Base-by-base conservation (phyloP, 805 yeast species). In the Danielozyma ontarioensis region DNA sequence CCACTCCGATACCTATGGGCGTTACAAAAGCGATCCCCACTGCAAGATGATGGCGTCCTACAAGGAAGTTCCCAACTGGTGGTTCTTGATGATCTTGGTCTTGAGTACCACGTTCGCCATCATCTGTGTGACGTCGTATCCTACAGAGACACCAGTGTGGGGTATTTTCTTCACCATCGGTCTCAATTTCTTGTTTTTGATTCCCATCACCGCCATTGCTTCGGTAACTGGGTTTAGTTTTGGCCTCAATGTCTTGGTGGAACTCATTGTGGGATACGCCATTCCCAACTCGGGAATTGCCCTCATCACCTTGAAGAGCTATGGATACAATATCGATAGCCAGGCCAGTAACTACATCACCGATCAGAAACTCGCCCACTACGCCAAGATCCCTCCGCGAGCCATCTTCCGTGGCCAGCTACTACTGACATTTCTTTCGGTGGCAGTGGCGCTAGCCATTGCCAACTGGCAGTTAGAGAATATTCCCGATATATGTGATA, bases 11-110 rank as follows among this genome's bases (percentile, higher is more conserved):
- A 28, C 38, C 51, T 6, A 39, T 38, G 25, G 45, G 4, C 43
- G 50, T 10, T 57, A 37, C 26, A 26, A 41, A 4, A 35, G 69
- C 15, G 84, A 79, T 45, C 74, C 80, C 2, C 80, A 75, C 45
- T 68, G 77, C 35, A 61, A 59, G 29, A 74, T 76, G 70, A 77
- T 78, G 80, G 40, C 69, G 28, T 60, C 55, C 35, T 80, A 81
- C 53, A 69, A 69, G 25, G 87, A 81, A 42, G 85, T 79, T 14
- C 93, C 94, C 1, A 83, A 78, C 42, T 77, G 80, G 79, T 80
- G 87, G 85, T 81, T 72, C 45, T 46, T 58, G 3, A 39, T 55
- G 3, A 59, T 74, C 12, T 62, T 79, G 26, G 35, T 74, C n/a
- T 41, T 61, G 11, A 62, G 79, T 17, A 59, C 77, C 6, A 41